Conservation (phyloP, 1,284 basidiomycete genomes). For the Boletus mariae region DNA sequence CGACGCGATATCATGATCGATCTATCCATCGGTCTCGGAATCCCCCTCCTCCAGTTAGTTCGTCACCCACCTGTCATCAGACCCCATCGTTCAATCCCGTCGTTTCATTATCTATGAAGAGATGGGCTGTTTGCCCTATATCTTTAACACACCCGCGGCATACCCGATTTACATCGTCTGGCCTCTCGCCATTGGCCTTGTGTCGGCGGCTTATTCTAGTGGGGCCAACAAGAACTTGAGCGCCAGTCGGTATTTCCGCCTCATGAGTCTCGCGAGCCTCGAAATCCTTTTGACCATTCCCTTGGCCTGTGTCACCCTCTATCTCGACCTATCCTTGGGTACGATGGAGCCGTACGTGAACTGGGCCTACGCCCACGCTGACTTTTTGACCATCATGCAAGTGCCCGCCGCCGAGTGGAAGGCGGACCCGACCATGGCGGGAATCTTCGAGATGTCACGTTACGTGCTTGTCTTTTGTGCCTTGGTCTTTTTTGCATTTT, state of each 20-base stretch:
- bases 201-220: conserved; percentile 27
- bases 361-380: conserved; percentile 53
- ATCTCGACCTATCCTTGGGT: conserved; percentile 20
- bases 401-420: conserved; percentile 41
- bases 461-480: conserved; percentile 44
- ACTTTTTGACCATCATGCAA: conserved; percentile 41
- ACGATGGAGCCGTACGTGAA: conserved; percentile 42
- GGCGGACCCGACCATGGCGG: background rate
- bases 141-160: conserved; percentile 28
- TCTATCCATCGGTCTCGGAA: conserved; percentile 41
- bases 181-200: conserved; percentile 28
- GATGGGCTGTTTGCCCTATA: conserved; percentile 35
- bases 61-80: conserved; percentile 16
- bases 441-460: conserved; percentile 37
- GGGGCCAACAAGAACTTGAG: conserved; percentile 29
- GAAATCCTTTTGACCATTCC: conserved; percentile 37
- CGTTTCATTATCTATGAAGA: conserved; percentile 39
- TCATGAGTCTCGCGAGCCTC: conserved; percentile 44
- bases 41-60: conserved; percentile 48
- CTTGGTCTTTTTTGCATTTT: conserved; percentile 60
- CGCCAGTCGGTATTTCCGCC: conserved; percentile 44
- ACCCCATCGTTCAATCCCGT: conserved; percentile 34
- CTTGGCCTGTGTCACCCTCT: conserved; percentile 28
- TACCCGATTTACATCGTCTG: conserved; percentile 18
- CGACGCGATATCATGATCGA: conserved; percentile 42